Evolutionary conservation across 441 rosid genomes (phyloP).

Genomic region (Macaranga tanarius): DNA sequence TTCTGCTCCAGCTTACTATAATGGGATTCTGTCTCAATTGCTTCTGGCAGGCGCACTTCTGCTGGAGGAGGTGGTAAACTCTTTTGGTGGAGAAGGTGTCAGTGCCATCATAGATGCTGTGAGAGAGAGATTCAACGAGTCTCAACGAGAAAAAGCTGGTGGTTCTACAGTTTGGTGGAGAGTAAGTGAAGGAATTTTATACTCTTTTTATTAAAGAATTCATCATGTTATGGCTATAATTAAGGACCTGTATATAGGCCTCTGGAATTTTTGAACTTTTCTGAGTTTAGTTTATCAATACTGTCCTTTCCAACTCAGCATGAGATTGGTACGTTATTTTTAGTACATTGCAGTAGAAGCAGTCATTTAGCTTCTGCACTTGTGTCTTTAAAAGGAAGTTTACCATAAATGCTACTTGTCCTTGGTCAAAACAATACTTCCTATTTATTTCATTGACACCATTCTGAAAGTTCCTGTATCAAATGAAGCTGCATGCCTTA

Average conservation of each 20-base stretch:
- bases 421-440: neutral
- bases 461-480: neutral
- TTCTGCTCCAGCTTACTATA: slow-evolving; percentile 4
- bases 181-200: slow-evolving; percentile 43
- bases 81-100: slow-evolving; percentile 73
- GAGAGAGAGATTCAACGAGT: slow-evolving; percentile 64
- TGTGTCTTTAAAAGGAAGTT: slow-evolving; percentile 2
- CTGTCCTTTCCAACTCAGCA: neutral
- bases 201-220: slow-evolving; percentile 10
- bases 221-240: slow-evolving; percentile 14
- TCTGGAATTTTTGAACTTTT: neutral
- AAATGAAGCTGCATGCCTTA: neutral
- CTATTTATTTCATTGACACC: neutral
- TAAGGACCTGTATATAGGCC: slow-evolving; percentile 1
- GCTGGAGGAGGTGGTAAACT: slow-evolving; percentile 77
- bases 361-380: neutral
- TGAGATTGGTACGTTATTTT: neutral
- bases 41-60: slow-evolving; percentile 69
- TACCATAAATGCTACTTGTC: neutral
- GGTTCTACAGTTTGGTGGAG: slow-evolving; percentile 90
- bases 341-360: neutral
- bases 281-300: slow-evolving; percentile 12
- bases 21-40: slow-evolving; percentile 18
- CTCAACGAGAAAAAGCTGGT: slow-evolving; percentile 67
- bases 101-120: slow-evolving; percentile 69